Evolutionary conservation across 2,329 filamentous ascomycete genomes (phyloP), one percentile per base, ranked within the genome.

Genomic region (Tolypocladium guangdongense): DNA sequence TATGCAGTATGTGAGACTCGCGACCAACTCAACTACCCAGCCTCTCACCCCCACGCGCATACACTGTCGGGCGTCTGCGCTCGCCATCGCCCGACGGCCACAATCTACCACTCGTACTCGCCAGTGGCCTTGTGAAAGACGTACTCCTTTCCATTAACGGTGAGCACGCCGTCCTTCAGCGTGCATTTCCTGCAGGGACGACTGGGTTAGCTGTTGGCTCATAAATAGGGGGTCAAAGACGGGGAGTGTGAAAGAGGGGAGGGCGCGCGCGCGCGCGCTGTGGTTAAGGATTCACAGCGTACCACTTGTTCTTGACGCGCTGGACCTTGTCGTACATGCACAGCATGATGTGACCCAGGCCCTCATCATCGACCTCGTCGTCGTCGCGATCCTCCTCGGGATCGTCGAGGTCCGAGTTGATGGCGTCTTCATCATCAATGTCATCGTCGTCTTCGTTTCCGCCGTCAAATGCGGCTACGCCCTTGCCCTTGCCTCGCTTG

Each of bases 251-350:
- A 8, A 7, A 7, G n/a, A 27, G 7, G 22, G 24, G 22, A 22
- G 5, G n/a, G 20, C 1, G 38, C 11, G 14, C 7, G 7, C 11
- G n/a, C 38, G 18, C 11, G 8, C 14, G 20, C 39, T 27, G 7
- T 7, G 32, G n/a, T 27, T 32, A 33, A 18, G 16, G n/a, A 11
- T 51, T 22, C 24, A 12, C 51, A 11, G 71, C 78, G 51, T 68
- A 84, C 88, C 88, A 93, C 82, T 93, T 99, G 75, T 97, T 99
- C 84, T 99, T 99, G 64, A 97, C 93, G 49, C 93, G 82, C 73
- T 97, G 92, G 11, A 99, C 93, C 76, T 99, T 99, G 76, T 99
- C 93, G 68, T 99, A 99, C 68, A 95, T 96, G 76, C 93, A 99
- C 41, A 99, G 84, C 88, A 99, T 97, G 66, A 95, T 91, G 62